Conservation (phyloP, 306 rosid genomes). For the Vachellia pachyceras region DNA sequence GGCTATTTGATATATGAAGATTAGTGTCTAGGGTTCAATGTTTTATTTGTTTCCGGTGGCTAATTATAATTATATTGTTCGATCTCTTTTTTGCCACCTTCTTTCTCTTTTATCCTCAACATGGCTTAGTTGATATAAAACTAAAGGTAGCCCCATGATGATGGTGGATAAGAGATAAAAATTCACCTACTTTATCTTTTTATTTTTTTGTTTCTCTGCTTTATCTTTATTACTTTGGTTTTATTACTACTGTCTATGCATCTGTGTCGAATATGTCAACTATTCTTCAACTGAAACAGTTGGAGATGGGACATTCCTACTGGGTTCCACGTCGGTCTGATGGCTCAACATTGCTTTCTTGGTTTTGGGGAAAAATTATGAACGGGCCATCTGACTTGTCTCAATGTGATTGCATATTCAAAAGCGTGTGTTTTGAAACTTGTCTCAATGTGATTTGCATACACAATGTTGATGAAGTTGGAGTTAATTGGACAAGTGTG, state of each 20-base stretch:
- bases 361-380: background rate
- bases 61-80: background rate
- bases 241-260: conserved; percentile 21
- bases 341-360: conserved; percentile 46
- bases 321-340: conserved; percentile 62
- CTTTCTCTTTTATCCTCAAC: conserved; percentile 22
- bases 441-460: background rate
- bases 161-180: conserved; percentile 46
- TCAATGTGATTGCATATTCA: background rate
- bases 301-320: conserved; percentile 63
- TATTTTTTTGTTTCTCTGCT: background rate
- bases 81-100: conserved; percentile 11
- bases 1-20: conserved; percentile 12
- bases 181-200: conserved; percentile 15
- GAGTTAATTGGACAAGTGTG: background rate
- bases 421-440: background rate
- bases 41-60: conserved; percentile 13
- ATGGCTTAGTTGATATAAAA: conserved; percentile 9
- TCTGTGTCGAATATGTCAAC: conserved; percentile 17
- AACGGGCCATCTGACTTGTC: background rate
- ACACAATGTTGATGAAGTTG: background rate
- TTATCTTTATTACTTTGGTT: conserved; percentile 48
- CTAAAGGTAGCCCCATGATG: conserved; percentile 29
- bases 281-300: conserved; percentile 63
- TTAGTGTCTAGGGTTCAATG: background rate